These are phyloP conservation scores for Auriscalpium vulgare DNA, from an alignment of 768 basidiomycete genomes.

Conservation along the genomic window DNA sequence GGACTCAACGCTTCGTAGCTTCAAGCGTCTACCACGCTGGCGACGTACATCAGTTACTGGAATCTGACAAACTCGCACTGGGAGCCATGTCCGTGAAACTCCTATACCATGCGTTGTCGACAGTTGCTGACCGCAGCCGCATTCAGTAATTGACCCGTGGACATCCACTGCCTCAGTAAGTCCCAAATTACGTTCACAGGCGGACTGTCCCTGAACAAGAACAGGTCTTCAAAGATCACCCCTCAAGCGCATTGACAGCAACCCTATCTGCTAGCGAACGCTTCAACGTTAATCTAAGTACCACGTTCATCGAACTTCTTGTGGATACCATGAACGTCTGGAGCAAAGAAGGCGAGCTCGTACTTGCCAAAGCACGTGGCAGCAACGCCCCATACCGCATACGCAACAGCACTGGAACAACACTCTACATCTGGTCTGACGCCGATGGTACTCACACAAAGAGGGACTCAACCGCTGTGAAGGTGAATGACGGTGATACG, in stretches of 20 bases:
- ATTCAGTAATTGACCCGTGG: slow-evolving; percentile 91
- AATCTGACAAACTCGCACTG: slow-evolving; percentile 96
- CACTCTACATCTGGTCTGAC: slow-evolving; percentile 83
- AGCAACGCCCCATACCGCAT: slow-evolving; percentile 91
- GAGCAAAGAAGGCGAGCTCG: slow-evolving; percentile 63
- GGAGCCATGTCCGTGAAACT: slow-evolving; percentile 67
- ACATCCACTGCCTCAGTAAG: slow-evolving; percentile 66
- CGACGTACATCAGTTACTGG: slow-evolving; percentile 88
- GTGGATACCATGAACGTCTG: slow-evolving; percentile 66
- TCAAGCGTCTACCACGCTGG: slow-evolving; percentile 74
- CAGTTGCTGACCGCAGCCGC: not conserved
- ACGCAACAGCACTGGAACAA: slow-evolving; percentile 83
- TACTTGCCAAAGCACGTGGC: slow-evolving; percentile 73
- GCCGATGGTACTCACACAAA: slow-evolving; percentile 42
- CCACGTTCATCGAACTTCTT: slow-evolving; percentile 82
- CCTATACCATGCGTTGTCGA: not conserved
- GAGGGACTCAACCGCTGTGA: slow-evolving; percentile 43
- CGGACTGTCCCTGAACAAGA: not conserved
- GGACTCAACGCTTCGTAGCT: slow-evolving; percentile 40
- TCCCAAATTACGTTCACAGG: slow-evolving; percentile 1
- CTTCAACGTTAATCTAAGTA: slow-evolving; percentile 85
- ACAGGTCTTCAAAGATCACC: slow-evolving; percentile 47
- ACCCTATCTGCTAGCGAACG: slow-evolving; percentile 70
- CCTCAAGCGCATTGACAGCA: slow-evolving; percentile 45
- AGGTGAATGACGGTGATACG: slow-evolving; percentile 64